Conservation (phyloP, 352 stramenopile genomes). For the Phytophthora brassicae region DNA sequence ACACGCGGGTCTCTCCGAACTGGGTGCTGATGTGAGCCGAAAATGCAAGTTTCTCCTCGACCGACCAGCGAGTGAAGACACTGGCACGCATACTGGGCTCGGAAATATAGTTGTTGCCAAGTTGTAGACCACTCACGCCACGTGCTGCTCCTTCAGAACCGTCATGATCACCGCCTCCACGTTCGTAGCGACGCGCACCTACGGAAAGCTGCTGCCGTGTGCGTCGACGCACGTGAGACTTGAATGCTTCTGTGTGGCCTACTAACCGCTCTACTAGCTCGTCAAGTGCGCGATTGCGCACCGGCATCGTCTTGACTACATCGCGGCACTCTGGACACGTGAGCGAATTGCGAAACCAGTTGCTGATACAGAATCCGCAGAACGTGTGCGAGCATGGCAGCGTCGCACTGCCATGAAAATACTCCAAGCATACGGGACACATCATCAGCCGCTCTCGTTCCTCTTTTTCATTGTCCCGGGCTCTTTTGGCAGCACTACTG, state of each 20-base stretch:
- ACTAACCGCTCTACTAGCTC: constrained; percentile 73
- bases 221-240: constrained; percentile 41
- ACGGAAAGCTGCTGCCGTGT: constrained; percentile 33
- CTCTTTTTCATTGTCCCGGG: constrained; percentile 30
- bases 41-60: constrained; percentile 49
- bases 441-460: constrained; percentile 76
- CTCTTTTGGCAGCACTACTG: constrained; percentile 13
- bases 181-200: constrained; percentile 12
- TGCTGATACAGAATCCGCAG: constrained; percentile 74
- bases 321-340: constrained; percentile 79
- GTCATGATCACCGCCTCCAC: constrained; percentile 12
- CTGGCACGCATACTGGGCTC: constrained; percentile 33
- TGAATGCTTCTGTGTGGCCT: constrained; percentile 64
- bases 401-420: constrained; percentile 75
- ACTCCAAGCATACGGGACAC: constrained; percentile 83
- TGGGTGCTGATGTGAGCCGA: constrained; percentile 46
- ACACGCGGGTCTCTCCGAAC: constrained; percentile 65
- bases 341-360: constrained; percentile 76
- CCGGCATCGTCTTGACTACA: constrained; percentile 60
- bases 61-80: constrained; percentile 59
- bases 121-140: constrained; percentile 22
- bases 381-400: constrained; percentile 86
- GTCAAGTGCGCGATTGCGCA: constrained; percentile 82
- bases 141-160: constrained; percentile 28
- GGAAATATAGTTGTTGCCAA: constrained; percentile 8